A percentile compares a stretch with the other conserved stretches of the same genome.
phyloP scores from a whole-genome alignment of 345 rosid genomes.

The Balakata baccata region DNA sequence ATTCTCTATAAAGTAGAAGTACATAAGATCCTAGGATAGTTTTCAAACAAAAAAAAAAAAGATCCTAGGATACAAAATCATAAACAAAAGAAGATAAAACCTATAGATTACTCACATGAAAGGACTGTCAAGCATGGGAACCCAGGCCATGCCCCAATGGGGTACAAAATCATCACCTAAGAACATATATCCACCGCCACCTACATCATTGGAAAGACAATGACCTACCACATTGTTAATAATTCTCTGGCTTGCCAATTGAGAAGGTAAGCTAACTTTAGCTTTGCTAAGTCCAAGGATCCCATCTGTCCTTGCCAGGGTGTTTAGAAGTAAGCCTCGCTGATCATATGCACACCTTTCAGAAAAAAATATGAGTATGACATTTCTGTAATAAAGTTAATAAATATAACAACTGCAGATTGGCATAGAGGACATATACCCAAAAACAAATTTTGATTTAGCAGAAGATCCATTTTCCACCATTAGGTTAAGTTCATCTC shows the following conservation, averaged over 20 bases:
- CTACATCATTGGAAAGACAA: slow-evolving; percentile 62
- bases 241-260: slow-evolving; percentile 72
- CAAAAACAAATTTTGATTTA: slow-evolving; percentile 58
- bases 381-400: slow-evolving; percentile 9
- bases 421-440: slow-evolving; percentile 38
- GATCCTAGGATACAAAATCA: slow-evolving; percentile 2
- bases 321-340: slow-evolving; percentile 70
- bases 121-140: slow-evolving; percentile 59
- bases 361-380: slow-evolving; percentile 19
- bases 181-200: slow-evolving; percentile 76
- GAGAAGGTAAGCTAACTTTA: slow-evolving; percentile 87
- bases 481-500: slow-evolving; percentile 66
- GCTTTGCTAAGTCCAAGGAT: slow-evolving; percentile 86
- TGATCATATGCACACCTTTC: slow-evolving; percentile 94
- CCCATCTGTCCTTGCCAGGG: slow-evolving; percentile 77
- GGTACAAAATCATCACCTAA: slow-evolving; percentile 83
- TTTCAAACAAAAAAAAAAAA: too few relatives aligned
- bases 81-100: slow-evolving; percentile 2
- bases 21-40: background rate
- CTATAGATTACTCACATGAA: slow-evolving; percentile 47
- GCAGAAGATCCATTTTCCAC: slow-evolving; percentile 63
- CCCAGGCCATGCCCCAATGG: slow-evolving; percentile 73
- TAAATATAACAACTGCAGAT: background rate
- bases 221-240: slow-evolving; percentile 83
- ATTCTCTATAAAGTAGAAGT: background rate